Conservation (phyloP, 2,329 filamentous ascomycete species). For the Pyricularia sp. region DNA sequence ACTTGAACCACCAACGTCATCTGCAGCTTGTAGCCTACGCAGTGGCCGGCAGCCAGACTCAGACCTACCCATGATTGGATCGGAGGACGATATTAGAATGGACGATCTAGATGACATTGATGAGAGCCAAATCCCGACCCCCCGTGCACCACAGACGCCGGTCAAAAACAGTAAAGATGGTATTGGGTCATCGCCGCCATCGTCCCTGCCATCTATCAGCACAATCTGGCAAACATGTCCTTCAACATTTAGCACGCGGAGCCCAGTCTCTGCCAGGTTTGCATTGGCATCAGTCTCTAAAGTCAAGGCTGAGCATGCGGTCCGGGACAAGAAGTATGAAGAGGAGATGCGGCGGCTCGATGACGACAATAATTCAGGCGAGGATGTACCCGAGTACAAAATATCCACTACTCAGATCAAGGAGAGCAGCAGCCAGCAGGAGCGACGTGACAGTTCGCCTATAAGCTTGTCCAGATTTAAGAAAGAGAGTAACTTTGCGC, state of each 20-base stretch:
- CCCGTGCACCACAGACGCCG: constrained; percentile 6
- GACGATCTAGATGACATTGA: constrained; percentile 11
- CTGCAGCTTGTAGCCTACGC: constrained; percentile 28
- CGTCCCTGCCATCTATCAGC: constrained; percentile 21
- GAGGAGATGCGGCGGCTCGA: constrained; percentile 34
- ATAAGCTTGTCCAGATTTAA: neutral
- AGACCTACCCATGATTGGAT: neutral
- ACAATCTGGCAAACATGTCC: constrained; percentile 32
- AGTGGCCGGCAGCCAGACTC: constrained; percentile 43
- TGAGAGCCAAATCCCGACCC: neutral
- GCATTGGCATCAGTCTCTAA: constrained; percentile 15
- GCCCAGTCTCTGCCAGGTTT: constrained; percentile 17
- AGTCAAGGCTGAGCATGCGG: constrained; percentile 16
- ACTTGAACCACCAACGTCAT: constrained; percentile 20
- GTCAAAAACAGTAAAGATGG: neutral
- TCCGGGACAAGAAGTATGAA: constrained; percentile 28
- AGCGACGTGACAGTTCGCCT: neutral
- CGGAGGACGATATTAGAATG: constrained; percentile 23
- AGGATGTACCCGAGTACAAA: neutral
- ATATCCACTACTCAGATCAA: neutral
- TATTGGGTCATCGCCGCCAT: constrained; percentile 7
- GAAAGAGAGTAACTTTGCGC: neutral
- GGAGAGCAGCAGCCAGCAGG: neutral
- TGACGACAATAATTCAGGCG: constrained; percentile 4
- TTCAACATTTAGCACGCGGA: constrained; percentile 24